Percentiles rank a stretch among this genome's conserved stretches.
phyloP scores from a whole-genome alignment of 306 rosid genomes.

The cucumber (Cucumis sativus) region Cucumber_9930_V3 NC_026660.2:18550001-18550500 shows the following conservation, averaged over 20 bases:
- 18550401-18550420: constrained; percentile 60
- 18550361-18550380: constrained; percentile 29
- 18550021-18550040: constrained; percentile 61
- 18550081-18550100: constrained; percentile 74
- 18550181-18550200: constrained; percentile 50
- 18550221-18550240: constrained; percentile 34
- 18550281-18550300: constrained; percentile 55
- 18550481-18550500: constrained; percentile 21
- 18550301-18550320: constrained; percentile 62
- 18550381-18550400: constrained; percentile 33
- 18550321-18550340: constrained; percentile 36
- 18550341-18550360: constrained; percentile 38
- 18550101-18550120: constrained; percentile 54
- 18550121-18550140: constrained; percentile 43
- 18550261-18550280: constrained; percentile 40
- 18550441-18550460: constrained; percentile 50
- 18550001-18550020: constrained; percentile 43
- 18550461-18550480: constrained; percentile 41
- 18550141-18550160: constrained; percentile 37
- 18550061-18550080: constrained; percentile 79
- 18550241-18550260: constrained; percentile 43
- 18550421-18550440: constrained; percentile 32
- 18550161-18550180: constrained; percentile 46
- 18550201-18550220: constrained; percentile 44
- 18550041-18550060: constrained; percentile 33